Conservation (phyloP, 140 eudicot genomes). For the Erigeron philadelphicus region DNA sequence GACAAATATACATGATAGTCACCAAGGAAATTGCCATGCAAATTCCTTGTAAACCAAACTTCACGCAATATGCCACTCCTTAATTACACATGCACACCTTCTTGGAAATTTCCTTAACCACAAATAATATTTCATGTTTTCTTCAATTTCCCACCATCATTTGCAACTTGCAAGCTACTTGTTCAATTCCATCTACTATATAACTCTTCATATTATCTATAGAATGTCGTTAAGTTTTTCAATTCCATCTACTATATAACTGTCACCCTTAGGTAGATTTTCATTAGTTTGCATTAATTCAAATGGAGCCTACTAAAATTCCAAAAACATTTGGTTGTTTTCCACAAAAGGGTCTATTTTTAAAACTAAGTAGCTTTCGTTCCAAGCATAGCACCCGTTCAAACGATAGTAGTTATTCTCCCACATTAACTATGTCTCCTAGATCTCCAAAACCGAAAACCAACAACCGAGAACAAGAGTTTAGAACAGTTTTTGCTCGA, state of each 20-base stretch:
- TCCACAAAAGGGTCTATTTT: slow-evolving; percentile 35
- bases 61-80: slow-evolving; percentile 24
- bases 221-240: neutral
- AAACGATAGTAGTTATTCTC: slow-evolving; percentile 23
- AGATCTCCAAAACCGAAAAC: slow-evolving; percentile 16
- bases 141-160: neutral
- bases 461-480: slow-evolving; percentile 32
- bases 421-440: slow-evolving; percentile 38
- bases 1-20: slow-evolving; percentile 20
- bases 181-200: slow-evolving; percentile 6
- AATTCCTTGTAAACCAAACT: slow-evolving; percentile 38
- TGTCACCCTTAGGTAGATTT: neutral
- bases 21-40: slow-evolving; percentile 61
- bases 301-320: slow-evolving; percentile 36
- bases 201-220: neutral
- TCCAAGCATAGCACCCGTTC: slow-evolving; percentile 30
- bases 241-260: neutral
- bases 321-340: slow-evolving; percentile 48
- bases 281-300: neutral
- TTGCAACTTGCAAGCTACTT: slow-evolving; percentile 5
- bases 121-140: neutral
- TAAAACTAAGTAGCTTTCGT: slow-evolving; percentile 31
- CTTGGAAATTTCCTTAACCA: slow-evolving; percentile 23
- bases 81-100: slow-evolving; percentile 12
- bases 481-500: slow-evolving; percentile 49